These are phyloP conservation scores for Ceratocystis harringtonii DNA, from an alignment of 2,329 filamentous ascomycete genomes.

Conservation along the genomic window DNA sequence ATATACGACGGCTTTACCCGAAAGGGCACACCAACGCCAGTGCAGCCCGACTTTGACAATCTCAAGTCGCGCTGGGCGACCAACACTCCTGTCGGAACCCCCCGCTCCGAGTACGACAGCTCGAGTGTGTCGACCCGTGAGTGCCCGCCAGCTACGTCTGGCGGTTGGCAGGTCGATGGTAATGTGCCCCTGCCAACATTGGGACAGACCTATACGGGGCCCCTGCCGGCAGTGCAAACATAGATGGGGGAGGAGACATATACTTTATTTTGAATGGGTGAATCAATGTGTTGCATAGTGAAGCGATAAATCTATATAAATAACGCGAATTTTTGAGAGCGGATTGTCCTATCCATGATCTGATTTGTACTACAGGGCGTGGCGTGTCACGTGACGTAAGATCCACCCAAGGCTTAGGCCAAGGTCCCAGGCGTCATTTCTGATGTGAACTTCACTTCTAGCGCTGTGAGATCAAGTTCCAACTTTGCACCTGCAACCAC, in stretches of 20 bases:
- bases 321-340: not conserved
- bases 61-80: conserved; percentile 63
- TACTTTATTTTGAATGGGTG: not conserved
- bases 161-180: conserved; percentile 59
- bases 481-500: conserved; percentile 1
- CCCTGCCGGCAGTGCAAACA: not conserved
- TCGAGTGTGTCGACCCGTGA: conserved; percentile 44
- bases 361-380: not conserved
- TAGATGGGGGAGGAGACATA: not conserved
- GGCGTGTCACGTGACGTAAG: not conserved
- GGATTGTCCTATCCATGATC: not conserved
- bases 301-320: not conserved
- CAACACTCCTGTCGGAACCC: conserved; percentile 53
- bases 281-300: not conserved
- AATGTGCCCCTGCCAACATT: conserved; percentile 54
- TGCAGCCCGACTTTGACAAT: conserved; percentile 64
- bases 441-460: conserved; percentile 9
- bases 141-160: conserved; percentile 55
- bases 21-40: conserved; percentile 56
- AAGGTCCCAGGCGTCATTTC: conserved; percentile 11
- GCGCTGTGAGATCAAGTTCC: conserved; percentile 1
- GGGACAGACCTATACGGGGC: conserved; percentile 35
- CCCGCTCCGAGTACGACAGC: conserved; percentile 49
- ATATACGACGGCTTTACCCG: conserved; percentile 52
- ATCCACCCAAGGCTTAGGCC: not conserved